Conservation (phyloP, 495 filamentous ascomycete species). For the Cladorrhinum samala region DNA sequence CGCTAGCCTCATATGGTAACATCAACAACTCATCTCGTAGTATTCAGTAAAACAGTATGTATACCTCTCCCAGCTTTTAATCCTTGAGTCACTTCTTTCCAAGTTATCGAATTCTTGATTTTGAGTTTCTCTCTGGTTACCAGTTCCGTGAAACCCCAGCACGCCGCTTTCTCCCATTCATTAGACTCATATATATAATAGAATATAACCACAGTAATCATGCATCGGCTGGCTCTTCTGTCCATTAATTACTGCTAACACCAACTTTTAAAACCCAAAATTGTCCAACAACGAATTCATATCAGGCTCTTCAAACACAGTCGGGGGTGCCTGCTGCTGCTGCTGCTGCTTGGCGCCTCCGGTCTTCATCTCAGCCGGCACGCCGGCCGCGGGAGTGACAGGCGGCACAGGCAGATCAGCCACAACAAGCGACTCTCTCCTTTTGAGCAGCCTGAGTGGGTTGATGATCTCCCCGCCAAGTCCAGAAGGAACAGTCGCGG, state of each 20-base stretch:
- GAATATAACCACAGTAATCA: no score
- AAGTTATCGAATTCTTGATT: no score
- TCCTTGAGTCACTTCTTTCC: no score
- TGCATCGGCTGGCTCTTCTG: no score
- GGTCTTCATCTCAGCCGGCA: conserved; percentile 43
- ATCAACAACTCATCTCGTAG: neutral
- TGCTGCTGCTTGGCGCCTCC: conserved; percentile 44
- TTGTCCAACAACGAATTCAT: conserved; percentile 72
- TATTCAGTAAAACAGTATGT: no score
- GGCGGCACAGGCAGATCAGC: conserved; percentile 59
- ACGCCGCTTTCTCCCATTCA: no score
- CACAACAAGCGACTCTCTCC: conserved; percentile 72
- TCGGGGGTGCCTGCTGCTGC: conserved; percentile 63
- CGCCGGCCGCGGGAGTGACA: conserved; percentile 45
- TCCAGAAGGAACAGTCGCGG: conserved; percentile 25
- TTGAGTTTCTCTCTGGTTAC: no score
- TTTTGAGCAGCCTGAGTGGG: conserved; percentile 60
- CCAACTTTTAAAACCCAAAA: conserved; percentile 57
- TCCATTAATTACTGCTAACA: neutral
- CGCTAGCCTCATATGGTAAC: neutral
- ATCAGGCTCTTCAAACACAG: conserved; percentile 85
- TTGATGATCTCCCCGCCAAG: conserved; percentile 45
- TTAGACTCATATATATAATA: no score
- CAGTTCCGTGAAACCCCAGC: no score
- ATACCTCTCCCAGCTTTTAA: no score